Percentiles rank a stretch among this genome's conserved stretches.
Conservation (phyloP, 768 basidiomycete species). For the Boletus bicolor region DNA sequence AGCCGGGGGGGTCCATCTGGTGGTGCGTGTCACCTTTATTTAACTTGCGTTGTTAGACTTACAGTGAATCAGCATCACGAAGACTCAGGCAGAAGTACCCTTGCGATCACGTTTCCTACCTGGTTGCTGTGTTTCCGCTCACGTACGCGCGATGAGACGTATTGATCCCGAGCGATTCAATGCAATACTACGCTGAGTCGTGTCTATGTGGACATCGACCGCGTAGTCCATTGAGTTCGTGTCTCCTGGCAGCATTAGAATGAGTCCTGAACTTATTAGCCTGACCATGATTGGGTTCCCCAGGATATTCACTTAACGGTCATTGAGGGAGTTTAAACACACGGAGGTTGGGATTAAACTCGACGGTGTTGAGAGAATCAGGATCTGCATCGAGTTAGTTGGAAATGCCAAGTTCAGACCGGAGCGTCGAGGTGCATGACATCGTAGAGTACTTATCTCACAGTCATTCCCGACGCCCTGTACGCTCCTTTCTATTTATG, state of each 20-base stretch:
- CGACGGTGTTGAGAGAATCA: too few species aligned
- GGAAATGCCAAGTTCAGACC: too few species aligned
- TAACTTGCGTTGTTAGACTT: background rate
- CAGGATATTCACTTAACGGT: background rate
- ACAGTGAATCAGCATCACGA: background rate
- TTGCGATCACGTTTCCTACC: background rate
- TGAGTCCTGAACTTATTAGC: background rate
- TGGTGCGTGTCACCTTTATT: background rate
- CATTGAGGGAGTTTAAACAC: too few species aligned
- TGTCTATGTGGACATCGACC: too few species aligned
- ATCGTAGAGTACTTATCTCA: too few species aligned
- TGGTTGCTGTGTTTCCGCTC: background rate
- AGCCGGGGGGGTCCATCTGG: background rate
- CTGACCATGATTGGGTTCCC: background rate
- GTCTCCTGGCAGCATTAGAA: background rate
- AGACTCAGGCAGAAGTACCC: background rate
- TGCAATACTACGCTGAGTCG: too few species aligned
- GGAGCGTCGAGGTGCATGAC: too few species aligned
- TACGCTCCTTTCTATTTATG: too few species aligned
- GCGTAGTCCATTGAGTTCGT: background rate
- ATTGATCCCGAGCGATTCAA: background rate
- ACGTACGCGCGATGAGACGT: background rate
- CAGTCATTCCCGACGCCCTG: too few species aligned
- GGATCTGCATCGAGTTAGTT: too few species aligned
- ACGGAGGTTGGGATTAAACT: too few species aligned